Evolutionary conservation across 176 grass and related monocot species (phyloP).

Genomic region (sorghum (Sorghum bicolor)): Sorghum_bicolor_NCBIv3 NC_012878.2:54134001-54134500

Average conservation of each 20-base stretch:
- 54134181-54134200: background rate
- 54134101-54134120: conserved; percentile 96
- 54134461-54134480: background rate
- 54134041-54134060: conserved; percentile 64
- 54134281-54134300: conserved; percentile 97
- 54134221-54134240: background rate
- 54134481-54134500: conserved; percentile 76
- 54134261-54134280: conserved; percentile 45
- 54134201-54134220: background rate
- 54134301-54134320: conserved; percentile 97
- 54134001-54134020: conserved; percentile 66
- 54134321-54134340: conserved; percentile 96
- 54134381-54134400: conserved; percentile 71
- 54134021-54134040: conserved; percentile 89
- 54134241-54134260: background rate
- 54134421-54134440: background rate
- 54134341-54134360: conserved; percentile 96
- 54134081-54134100: conserved; percentile 90
- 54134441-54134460: background rate
- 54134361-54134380: conserved; percentile 83
- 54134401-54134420: conserved; percentile 22
- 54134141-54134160: conserved; percentile 94
- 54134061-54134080: conserved; percentile 89
- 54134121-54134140: conserved; percentile 76
- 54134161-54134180: conserved; percentile 58